A percentile compares a stretch with the other conserved stretches of the same genome.
Evolutionary conservation across 1,284 basidiomycete species (phyloP).

Genomic region (Fomitopsis palustris): DNA sequence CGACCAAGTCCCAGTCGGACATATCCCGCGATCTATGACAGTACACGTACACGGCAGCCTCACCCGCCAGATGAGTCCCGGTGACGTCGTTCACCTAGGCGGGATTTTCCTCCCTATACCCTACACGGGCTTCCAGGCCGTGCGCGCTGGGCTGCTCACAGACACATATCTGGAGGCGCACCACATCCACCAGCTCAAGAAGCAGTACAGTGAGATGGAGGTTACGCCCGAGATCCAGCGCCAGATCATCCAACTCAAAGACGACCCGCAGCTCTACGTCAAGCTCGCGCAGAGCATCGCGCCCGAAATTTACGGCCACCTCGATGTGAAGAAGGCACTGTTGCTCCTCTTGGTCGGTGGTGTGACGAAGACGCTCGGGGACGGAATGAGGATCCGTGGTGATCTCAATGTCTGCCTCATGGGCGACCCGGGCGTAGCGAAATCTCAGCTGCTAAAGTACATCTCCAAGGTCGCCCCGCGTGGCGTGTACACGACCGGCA

Average conservation of each 20-base stretch:
- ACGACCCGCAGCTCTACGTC: conserved; percentile 80
- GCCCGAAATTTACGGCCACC: conserved; percentile 98
- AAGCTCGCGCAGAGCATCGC: conserved; percentile 89
- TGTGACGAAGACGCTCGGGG: conserved; percentile 91
- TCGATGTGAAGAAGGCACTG: conserved; percentile 98
- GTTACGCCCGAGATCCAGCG: conserved; percentile 81
- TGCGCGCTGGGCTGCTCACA: conserved; percentile 92
- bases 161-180: conserved; percentile 97
- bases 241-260: conserved; percentile 68
- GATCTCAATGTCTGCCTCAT: conserved; percentile 98
- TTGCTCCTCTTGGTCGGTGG: conserved; percentile 93
- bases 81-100: conserved; percentile 92
- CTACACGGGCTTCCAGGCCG: conserved; percentile 84
- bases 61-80: conserved; percentile 91
- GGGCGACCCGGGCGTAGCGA: conserved; percentile 99
- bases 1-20: conserved; percentile 98
- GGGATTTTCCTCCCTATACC: conserved; percentile 90
- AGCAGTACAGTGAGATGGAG: conserved; percentile 96
- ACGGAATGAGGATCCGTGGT: conserved; percentile 98
- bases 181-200: conserved; percentile 92
- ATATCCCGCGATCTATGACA: conserved; percentile 98
- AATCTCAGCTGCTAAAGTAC: conserved; percentile 97
- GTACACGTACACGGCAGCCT: conserved; percentile 90
- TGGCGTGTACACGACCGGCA: conserved; percentile 97
- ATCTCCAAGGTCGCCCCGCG: conserved; percentile 98